These are phyloP conservation scores for Voacanga thouarsii DNA, from an alignment of 257 asterid genomes.

Conservation along the genomic window DNA sequence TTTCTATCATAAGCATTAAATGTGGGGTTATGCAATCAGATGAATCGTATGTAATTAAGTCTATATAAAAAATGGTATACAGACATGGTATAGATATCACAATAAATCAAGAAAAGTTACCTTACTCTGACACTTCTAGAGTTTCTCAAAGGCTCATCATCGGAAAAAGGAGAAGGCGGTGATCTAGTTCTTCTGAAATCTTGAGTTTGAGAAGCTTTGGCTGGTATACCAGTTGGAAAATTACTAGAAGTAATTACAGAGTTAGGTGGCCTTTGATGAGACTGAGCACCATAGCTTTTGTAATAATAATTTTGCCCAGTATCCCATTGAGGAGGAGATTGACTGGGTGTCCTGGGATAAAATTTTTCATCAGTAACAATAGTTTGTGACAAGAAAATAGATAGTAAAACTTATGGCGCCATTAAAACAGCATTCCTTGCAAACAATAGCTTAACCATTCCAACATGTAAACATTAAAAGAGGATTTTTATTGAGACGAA, in stretches of 20 bases:
- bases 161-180: constrained; percentile 33
- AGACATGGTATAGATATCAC: not conserved
- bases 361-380: constrained; percentile 4
- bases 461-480: not conserved
- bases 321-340: constrained; percentile 40
- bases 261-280: constrained; percentile 38
- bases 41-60: not conserved
- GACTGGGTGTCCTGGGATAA: constrained; percentile 31
- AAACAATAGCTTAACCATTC: not conserved
- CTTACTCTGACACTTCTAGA: constrained; percentile 36
- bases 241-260: constrained; percentile 27
- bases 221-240: constrained; percentile 24
- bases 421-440: not conserved
- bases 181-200: constrained; percentile 34
- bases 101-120: constrained; percentile 24
- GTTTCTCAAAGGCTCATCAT: constrained; percentile 32
- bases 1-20: not conserved
- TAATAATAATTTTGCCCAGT: constrained; percentile 24
- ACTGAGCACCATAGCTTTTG: constrained; percentile 36
- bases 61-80: not conserved
- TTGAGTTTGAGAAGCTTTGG: constrained; percentile 31
- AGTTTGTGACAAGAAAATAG: not conserved
- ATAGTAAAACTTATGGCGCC: not conserved
- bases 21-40: not conserved
- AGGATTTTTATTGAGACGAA: not conserved